Conservation (phyloP, 1,284 basidiomycete species). For the Apiotrichum domesticum region DNA sequence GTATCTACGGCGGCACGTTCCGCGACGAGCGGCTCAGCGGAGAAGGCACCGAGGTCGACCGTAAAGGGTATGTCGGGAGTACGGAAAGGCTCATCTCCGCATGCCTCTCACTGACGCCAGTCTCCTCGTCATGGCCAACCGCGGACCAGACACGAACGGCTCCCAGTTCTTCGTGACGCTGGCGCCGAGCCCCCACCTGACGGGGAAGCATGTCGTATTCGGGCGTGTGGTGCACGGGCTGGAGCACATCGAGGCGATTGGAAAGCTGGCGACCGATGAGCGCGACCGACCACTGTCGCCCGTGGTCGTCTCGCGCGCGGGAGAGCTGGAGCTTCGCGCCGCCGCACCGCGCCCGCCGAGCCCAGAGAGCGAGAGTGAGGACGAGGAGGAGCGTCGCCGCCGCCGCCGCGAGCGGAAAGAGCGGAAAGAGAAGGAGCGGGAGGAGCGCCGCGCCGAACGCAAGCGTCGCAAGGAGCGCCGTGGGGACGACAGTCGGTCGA, state of each 20-base stretch:
- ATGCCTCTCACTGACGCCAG: conserved; percentile 15
- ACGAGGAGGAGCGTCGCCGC: conserved; percentile 15
- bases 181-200: conserved; percentile 45
- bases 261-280: conserved; percentile 43
- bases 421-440: conserved; percentile 12
- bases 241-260: conserved; percentile 49
- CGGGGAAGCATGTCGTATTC: conserved; percentile 50
- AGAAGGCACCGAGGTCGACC: conserved; percentile 41
- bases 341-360: conserved; percentile 13
- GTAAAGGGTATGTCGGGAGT: conserved; percentile 34
- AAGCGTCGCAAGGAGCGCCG: conserved; percentile 15
- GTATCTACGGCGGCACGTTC: conserved; percentile 45
- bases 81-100: background rate
- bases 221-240: conserved; percentile 50
- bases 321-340: conserved; percentile 70
- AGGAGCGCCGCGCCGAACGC: conserved; percentile 7
- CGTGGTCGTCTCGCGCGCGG: conserved; percentile 71
- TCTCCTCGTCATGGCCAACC: conserved; percentile 58
- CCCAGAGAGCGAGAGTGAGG: background rate
- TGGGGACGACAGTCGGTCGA: conserved; percentile 7
- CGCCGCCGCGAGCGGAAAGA: conserved; percentile 16
- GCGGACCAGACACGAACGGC: conserved; percentile 55
- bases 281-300: conserved; percentile 60
- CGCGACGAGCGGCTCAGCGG: conserved; percentile 43
- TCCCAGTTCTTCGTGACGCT: conserved; percentile 51